phyloP scores from a whole-genome alignment of 1,139 yeast genomes.

The Yamadazyma oceani region DNA sequence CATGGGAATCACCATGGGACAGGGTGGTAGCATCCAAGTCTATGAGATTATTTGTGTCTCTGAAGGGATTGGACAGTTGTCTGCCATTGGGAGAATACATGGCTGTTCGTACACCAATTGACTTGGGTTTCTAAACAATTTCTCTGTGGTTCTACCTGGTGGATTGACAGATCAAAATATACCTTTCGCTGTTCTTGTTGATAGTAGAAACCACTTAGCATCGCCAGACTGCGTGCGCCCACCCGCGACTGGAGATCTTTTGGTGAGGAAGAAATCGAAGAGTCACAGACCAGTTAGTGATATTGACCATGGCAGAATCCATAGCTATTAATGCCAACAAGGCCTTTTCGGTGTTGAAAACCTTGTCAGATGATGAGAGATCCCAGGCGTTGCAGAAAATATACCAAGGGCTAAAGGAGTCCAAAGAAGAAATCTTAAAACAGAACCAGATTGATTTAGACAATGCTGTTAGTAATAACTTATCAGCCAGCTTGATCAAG shows the following conservation, averaged over 20 bases:
- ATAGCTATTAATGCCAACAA: slow-evolving; percentile 77
- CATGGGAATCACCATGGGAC: neutral
- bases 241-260: too few species aligned
- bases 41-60: slow-evolving; percentile 30
- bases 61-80: slow-evolving; percentile 21
- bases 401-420: slow-evolving; percentile 60
- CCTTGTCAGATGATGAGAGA: slow-evolving; percentile 70
- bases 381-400: slow-evolving; percentile 71
- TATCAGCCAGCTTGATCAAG: slow-evolving; percentile 72
- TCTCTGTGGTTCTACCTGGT: too few species aligned
- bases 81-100: slow-evolving; percentile 8
- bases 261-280: too few species aligned
- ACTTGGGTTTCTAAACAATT: slow-evolving; percentile 1
- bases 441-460: slow-evolving; percentile 79
- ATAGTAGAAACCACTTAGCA: too few species aligned
- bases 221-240: too few species aligned
- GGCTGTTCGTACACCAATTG: neutral
- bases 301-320: neutral
- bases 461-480: slow-evolving; percentile 56
- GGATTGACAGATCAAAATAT: too few species aligned
- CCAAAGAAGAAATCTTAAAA: slow-evolving; percentile 60
- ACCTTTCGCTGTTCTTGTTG: too few species aligned
- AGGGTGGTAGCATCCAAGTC: slow-evolving; percentile 25
- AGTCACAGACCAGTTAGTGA: too few species aligned
- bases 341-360: slow-evolving; percentile 79